phyloP scores from a whole-genome alignment of 257 asterid species.

The Capsicum baccatum region DNA sequence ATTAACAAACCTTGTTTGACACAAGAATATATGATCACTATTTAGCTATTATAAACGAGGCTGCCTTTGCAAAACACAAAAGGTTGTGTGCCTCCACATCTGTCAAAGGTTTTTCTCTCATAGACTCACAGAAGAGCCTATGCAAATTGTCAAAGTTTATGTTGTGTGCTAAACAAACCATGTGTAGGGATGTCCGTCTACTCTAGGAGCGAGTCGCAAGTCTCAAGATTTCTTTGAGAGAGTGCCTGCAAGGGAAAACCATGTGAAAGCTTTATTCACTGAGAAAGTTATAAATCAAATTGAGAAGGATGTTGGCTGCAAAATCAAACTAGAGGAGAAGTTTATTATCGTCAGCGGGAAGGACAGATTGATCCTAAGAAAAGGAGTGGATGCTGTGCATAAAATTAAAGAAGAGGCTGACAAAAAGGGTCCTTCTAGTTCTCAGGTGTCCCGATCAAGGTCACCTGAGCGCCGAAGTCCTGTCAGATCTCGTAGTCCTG shows the following conservation, averaged over 20 bases:
- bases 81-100: neutral
- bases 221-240: slow-evolving; percentile 96
- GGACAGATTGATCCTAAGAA: slow-evolving; percentile 86
- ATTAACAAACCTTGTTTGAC: neutral
- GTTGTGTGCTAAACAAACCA: slow-evolving; percentile 34
- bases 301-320: slow-evolving; percentile 94
- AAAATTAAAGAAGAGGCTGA: slow-evolving; percentile 75
- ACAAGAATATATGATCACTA: neutral
- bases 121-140: neutral
- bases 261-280: slow-evolving; percentile 82
- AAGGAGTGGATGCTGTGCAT: slow-evolving; percentile 94
- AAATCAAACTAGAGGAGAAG: slow-evolving; percentile 87
- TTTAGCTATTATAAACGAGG: neutral
- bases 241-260: slow-evolving; percentile 92
- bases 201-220: slow-evolving; percentile 95
- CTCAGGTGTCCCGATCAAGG: slow-evolving; percentile 68
- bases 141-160: slow-evolving; percentile 19
- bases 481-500: slow-evolving; percentile 74
- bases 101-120: neutral
- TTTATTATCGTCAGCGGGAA: slow-evolving; percentile 96
- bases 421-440: slow-evolving; percentile 60
- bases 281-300: slow-evolving; percentile 81
- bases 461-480: slow-evolving; percentile 87
- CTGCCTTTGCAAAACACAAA: neutral
- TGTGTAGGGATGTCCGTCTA: slow-evolving; percentile 93